A percentile compares a stretch with the other conserved stretches of the same genome.
Evolutionary conservation across 345 rosid species (phyloP).

Genomic region (Eutrema heterophyllum): DNA sequence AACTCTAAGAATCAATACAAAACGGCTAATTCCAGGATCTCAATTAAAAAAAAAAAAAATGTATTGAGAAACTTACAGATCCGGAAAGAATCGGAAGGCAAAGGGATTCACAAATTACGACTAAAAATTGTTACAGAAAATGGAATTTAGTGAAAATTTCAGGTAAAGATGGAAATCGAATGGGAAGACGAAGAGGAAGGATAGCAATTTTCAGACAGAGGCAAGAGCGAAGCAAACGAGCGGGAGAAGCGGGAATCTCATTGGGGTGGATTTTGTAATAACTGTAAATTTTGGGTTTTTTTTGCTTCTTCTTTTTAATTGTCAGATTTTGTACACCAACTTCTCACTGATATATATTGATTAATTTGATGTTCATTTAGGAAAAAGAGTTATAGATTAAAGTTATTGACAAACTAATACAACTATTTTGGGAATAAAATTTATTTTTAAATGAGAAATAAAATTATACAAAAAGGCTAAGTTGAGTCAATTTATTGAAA

Average conservation of each 20-base stretch:
- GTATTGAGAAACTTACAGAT: slow-evolving; percentile 37
- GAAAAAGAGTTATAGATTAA: too few relatives aligned
- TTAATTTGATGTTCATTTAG: too few relatives aligned
- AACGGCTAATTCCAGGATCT: background rate
- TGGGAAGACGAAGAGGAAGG: background rate
- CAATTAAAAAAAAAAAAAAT: background rate
- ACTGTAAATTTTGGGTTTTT: background rate
- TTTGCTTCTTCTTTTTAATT: background rate
- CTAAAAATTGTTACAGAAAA: background rate
- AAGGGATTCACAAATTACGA: background rate
- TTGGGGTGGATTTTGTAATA: slow-evolving; percentile 2
- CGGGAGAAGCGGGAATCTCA: slow-evolving; percentile 51
- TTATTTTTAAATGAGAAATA: too few relatives aligned
- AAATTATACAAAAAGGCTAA: too few relatives aligned
- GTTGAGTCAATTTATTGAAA: too few relatives aligned
- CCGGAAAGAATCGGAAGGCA: slow-evolving; percentile 8
- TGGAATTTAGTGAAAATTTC: background rate
- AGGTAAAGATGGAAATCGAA: background rate
- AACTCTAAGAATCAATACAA: background rate
- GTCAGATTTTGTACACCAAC: background rate
- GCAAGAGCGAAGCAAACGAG: slow-evolving; percentile 1
- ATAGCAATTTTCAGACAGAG: background rate
- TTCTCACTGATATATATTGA: background rate
- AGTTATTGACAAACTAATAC: too few relatives aligned
- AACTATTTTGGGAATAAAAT: too few relatives aligned